Conservation (phyloP, 306 rosid species). For the Fragaria iinumae region DNA sequence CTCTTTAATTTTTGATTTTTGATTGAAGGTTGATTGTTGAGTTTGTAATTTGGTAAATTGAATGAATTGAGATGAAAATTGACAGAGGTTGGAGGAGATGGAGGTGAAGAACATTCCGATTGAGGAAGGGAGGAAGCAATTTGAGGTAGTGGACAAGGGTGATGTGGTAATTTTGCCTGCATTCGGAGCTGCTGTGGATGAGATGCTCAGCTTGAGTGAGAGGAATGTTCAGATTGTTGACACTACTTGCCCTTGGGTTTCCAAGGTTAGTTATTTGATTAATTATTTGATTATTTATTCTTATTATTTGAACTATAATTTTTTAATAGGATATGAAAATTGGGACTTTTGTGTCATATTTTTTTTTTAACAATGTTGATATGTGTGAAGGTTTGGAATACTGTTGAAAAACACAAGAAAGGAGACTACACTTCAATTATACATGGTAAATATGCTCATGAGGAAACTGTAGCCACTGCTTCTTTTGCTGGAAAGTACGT, state of each 20-base stretch:
- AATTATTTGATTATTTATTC: not conserved
- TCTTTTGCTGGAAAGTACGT: conserved; percentile 91
- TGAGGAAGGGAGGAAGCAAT: conserved; percentile 66
- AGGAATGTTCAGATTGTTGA: conserved; percentile 87
- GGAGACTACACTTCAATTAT: conserved; percentile 87
- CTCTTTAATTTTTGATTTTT: not conserved
- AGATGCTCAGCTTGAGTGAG: conserved; percentile 79
- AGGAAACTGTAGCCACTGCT: conserved; percentile 95
- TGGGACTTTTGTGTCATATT: not conserved
- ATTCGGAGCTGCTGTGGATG: conserved; percentile 96
- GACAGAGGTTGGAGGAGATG: conserved; percentile 89
- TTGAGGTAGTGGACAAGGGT: conserved; percentile 70
- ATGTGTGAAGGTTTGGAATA: conserved; percentile 73
- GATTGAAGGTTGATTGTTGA: not conserved
- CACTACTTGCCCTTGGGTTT: conserved; percentile 98
- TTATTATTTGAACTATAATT: not conserved
- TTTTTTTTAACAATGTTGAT: not conserved
- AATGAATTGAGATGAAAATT: not conserved
- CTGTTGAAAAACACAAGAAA: conserved; percentile 91
- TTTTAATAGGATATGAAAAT: not conserved
- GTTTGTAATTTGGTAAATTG: not conserved
- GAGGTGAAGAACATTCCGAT: conserved; percentile 65
- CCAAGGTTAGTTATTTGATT: conserved; percentile 53
- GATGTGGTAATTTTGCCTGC: conserved; percentile 98
- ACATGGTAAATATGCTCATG: conserved; percentile 90